Percentiles rank a stretch among this genome's conserved stretches.
phyloP scores from a whole-genome alignment of 1,139 yeast genomes.

The Sugiyamaella novakii region DNA sequence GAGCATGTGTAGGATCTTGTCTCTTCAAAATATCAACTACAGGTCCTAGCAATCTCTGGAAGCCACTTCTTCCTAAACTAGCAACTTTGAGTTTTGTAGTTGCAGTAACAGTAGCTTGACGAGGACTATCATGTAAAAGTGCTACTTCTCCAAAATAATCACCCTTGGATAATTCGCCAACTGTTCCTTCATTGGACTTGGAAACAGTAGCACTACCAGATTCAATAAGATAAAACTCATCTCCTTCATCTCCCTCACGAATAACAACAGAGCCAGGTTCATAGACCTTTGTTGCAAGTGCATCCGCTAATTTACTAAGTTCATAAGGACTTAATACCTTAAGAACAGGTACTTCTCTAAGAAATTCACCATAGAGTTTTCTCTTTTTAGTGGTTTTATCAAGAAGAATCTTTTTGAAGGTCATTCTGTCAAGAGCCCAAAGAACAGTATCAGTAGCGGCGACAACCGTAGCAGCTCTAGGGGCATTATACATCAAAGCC shows the following conservation, averaged over 20 bases:
- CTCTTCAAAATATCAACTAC: conserved; percentile 80
- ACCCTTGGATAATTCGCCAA: conserved; percentile 69
- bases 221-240: conserved; percentile 86
- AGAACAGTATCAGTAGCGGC: conserved; percentile 72
- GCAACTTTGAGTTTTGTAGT: conserved; percentile 79
- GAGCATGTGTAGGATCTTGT: conserved; percentile 69
- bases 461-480: conserved; percentile 92
- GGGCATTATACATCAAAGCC: conserved; percentile 96
- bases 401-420: conserved; percentile 86
- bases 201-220: conserved; percentile 80
- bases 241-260: conserved; percentile 88
- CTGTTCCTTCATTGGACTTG: conserved; percentile 57
- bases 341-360: conserved; percentile 83
- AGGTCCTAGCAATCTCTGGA: conserved; percentile 91
- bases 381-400: conserved; percentile 92
- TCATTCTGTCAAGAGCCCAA: conserved; percentile 93
- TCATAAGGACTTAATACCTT: conserved; percentile 73
- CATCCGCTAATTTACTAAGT: conserved; percentile 91
- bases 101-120: conserved; percentile 93
- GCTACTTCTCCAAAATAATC: conserved; percentile 98
- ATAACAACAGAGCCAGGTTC: conserved; percentile 75
- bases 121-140: conserved; percentile 82
- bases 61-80: conserved; percentile 86
- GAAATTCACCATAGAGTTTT: conserved; percentile 83
- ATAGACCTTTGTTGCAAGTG: conserved; percentile 76